Evolutionary conservation across 371 early-diverging fungal genomes (phyloP), one percentile per base, ranked within the genome.

Genomic region (Lichtheimia corymbifera): DNA sequence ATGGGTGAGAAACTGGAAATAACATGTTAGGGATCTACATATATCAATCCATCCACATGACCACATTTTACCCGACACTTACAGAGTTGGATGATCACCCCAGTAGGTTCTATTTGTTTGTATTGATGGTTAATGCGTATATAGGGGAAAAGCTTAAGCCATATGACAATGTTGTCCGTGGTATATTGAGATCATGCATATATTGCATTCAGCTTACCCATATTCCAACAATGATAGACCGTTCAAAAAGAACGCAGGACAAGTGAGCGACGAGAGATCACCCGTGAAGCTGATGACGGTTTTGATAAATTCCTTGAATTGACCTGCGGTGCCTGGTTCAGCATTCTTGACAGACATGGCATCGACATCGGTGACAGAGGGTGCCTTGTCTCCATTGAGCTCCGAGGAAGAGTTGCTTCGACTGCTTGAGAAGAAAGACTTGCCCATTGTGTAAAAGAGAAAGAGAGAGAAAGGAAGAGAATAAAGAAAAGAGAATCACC

Each of bases 201-300:
- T 35, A 35, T 28, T 2, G 5, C 35, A 4, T 9, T 35, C 15
- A 22, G 61, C 71, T 68, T 83, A 87, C 88, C 89, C 86, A 70
- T 92, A 92, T 73, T 92, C 93, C 12, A 90, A 77, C 49, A 92
- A 70, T 42, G 89, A 89, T 27, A 87, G 76, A 35, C 90, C 90
- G 60, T 83, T 89, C 50, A 92, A 74, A 43, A 91, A 77, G 66
- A 91, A 91, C 3, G 90, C 84, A 57, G 93, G 93, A 67, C 90
- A 90, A 13, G 91, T 91, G 45, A 92, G 73, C 17, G 86, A 80
- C 20, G 89, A 89, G 45, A 92, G 82, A 68, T 92, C 93, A 30
- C 93, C 93, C 1, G 91, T 90, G 58, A 91, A 91, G 56, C 88
- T 85, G 35, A 87, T 83, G 20, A 92, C 76, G 15, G 80, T 82